phyloP scores from a whole-genome alignment of 768 basidiomycete genomes.

The Sutorius australiensis region DNA sequence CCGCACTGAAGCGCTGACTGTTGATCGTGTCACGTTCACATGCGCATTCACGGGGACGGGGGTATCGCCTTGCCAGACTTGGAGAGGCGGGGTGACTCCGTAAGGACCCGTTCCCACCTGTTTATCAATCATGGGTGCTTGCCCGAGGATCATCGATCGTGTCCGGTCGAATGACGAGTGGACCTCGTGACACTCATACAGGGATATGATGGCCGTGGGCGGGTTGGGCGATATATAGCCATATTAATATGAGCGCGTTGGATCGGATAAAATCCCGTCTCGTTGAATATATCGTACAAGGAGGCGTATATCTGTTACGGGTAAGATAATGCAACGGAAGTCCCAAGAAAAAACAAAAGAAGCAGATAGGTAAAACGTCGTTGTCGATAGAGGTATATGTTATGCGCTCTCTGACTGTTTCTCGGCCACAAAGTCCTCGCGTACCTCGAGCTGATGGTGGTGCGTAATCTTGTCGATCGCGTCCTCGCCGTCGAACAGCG shows the following conservation, averaged over 20 bases:
- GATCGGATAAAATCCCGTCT: neutral
- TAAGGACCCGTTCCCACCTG: neutral
- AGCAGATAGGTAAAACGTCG: neutral
- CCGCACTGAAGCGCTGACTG: neutral
- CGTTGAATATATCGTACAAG: neutral
- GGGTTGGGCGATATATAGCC: neutral
- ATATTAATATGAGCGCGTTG: neutral
- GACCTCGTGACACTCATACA: neutral
- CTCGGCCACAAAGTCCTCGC: slow-evolving; percentile 15
- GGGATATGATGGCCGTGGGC: neutral
- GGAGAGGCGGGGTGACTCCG: neutral
- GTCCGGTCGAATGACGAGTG: neutral
- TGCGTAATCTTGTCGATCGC: slow-evolving; percentile 37
- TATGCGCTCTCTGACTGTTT: slow-evolving; percentile 15
- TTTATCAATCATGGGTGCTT: neutral
- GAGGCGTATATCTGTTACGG: neutral
- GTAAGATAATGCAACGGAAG: neutral
- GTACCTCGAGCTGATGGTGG: slow-evolving; percentile 16
- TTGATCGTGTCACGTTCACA: neutral
- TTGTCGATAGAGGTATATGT: neutral
- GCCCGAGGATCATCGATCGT: neutral
- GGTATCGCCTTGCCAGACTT: neutral
- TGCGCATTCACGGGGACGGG: neutral
- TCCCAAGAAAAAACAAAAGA: neutral
- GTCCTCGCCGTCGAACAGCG: slow-evolving; percentile 70